Percentiles rank a stretch among this genome's conserved stretches.
phyloP scores from a whole-genome alignment of 2,329 filamentous ascomycete genomes.

The Exophiala bonariae region DNA sequence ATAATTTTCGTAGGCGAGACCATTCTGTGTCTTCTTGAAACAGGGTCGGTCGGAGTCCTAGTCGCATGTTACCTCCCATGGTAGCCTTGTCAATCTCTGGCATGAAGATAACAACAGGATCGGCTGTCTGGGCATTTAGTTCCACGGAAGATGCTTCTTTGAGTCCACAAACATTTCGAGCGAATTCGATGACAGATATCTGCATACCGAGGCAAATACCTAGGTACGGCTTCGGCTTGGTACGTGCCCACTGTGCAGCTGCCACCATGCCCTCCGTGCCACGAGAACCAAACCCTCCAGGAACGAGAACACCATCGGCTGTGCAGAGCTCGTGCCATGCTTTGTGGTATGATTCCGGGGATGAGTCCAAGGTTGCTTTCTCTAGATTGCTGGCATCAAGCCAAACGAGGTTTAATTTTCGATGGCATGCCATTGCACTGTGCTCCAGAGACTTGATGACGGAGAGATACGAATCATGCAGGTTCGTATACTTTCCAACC shows the following conservation, averaged over 20 bases:
- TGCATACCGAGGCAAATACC: conserved; percentile 94
- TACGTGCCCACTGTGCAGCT: conserved; percentile 82
- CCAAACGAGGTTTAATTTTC: conserved; percentile 78
- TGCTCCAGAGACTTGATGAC: conserved; percentile 89
- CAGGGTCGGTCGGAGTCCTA: conserved; percentile 70
- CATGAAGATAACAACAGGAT: conserved; percentile 85
- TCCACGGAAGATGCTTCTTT: conserved; percentile 57
- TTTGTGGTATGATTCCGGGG: conserved; percentile 76
- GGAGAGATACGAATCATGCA: conserved; percentile 83
- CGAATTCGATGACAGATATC: conserved; percentile 85
- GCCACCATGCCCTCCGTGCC: conserved; percentile 89
- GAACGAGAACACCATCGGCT: conserved; percentile 55
- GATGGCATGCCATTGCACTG: conserved; percentile 79
- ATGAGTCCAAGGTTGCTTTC: conserved; percentile 56
- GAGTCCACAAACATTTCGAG: conserved; percentile 71
- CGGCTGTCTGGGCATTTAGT: conserved; percentile 56
- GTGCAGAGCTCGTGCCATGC: conserved; percentile 80
- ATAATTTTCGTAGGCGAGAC: conserved; percentile 74
- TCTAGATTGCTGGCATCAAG: conserved; percentile 87
- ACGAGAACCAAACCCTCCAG: conserved; percentile 75
- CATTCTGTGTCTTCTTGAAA: conserved; percentile 77
- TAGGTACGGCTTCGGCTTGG: conserved; percentile 76
- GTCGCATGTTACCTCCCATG: conserved; percentile 83
- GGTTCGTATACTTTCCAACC: conserved; percentile 86
- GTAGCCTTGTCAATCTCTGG: conserved; percentile 77